Conservation (phyloP, 169 alveolate species). For the Pseudocohnilembus persalinus region DNA sequence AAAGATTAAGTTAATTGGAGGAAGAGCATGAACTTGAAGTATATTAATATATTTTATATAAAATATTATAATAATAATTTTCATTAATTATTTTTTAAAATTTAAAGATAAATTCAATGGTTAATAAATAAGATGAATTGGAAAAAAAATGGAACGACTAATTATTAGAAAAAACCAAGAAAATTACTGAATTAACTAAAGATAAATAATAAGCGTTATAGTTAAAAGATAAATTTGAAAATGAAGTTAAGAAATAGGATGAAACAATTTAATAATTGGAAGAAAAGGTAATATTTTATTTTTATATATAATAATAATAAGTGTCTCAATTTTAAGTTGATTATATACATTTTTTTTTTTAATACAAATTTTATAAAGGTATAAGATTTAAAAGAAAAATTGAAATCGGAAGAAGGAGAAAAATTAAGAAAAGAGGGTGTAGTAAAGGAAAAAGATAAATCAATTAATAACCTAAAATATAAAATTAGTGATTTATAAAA, state of each 20-base stretch:
- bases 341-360: no score
- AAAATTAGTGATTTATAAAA: slow-evolving; percentile 75
- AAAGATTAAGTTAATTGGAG: slow-evolving; percentile 70
- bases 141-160: neutral
- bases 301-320: neutral
- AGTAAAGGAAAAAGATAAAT: slow-evolving; percentile 68
- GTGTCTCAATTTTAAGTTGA: slow-evolving; percentile 3
- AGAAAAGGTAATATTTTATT: slow-evolving; percentile 20
- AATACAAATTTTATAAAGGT: no score
- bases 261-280: slow-evolving; percentile 16
- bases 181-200: slow-evolving; percentile 41
- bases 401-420: slow-evolving; percentile 37
- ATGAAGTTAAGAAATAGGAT: slow-evolving; percentile 25
- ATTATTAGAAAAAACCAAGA: slow-evolving; percentile 13
- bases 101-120: neutral
- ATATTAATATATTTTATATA: slow-evolving; percentile 49
- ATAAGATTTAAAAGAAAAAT: slow-evolving; percentile 27
- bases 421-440: slow-evolving; percentile 57
- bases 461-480: slow-evolving; percentile 67
- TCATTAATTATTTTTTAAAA: no score
- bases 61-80: no score
- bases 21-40: slow-evolving; percentile 80
- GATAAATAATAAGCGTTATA: slow-evolving; percentile 25
- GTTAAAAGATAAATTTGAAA: slow-evolving; percentile 27
- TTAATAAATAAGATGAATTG: neutral